phyloP scores from a whole-genome alignment of 192 early-diverging fungal species.

The Jimgerdemannia flammicorona region DNA sequence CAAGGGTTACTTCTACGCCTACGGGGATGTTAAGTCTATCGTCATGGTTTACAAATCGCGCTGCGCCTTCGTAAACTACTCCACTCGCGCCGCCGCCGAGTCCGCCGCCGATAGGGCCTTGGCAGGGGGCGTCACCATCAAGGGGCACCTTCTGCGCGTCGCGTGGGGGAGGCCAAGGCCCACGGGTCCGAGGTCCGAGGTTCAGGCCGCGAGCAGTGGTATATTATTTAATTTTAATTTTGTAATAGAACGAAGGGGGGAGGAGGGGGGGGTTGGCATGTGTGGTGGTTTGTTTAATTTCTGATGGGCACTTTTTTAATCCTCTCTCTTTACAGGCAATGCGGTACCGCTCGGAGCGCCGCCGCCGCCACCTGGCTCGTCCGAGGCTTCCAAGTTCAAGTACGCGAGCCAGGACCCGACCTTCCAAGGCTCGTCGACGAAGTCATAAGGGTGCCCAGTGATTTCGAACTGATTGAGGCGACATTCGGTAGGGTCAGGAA shows the following conservation, averaged over 20 bases:
- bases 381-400: slow-evolving; percentile 11
- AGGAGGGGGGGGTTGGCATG: no score
- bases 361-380: slow-evolving; percentile 14
- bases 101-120: slow-evolving; percentile 65
- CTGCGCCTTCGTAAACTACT: slow-evolving; percentile 92
- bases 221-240: slow-evolving; percentile 5
- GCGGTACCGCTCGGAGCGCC: slow-evolving; percentile 3
- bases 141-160: slow-evolving; percentile 66
- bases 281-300: no score
- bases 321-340: slow-evolving; percentile 7
- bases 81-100: slow-evolving; percentile 78
- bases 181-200: slow-evolving; percentile 62
- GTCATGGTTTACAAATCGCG: slow-evolving; percentile 73
- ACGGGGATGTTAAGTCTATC: slow-evolving; percentile 89
- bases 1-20: slow-evolving; percentile 68
- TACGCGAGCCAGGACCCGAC: slow-evolving; percentile 61
- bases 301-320: background rate
- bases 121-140: slow-evolving; percentile 67
- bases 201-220: slow-evolving; percentile 21
- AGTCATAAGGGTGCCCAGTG: no score
- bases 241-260: background rate
- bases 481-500: no score
- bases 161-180: slow-evolving; percentile 82
- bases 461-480: no score
- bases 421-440: slow-evolving; percentile 34